These are phyloP conservation scores for Xylaria sp. DNA, from an alignment of 2,329 filamentous ascomycete species.

Conservation along the genomic window DNA sequence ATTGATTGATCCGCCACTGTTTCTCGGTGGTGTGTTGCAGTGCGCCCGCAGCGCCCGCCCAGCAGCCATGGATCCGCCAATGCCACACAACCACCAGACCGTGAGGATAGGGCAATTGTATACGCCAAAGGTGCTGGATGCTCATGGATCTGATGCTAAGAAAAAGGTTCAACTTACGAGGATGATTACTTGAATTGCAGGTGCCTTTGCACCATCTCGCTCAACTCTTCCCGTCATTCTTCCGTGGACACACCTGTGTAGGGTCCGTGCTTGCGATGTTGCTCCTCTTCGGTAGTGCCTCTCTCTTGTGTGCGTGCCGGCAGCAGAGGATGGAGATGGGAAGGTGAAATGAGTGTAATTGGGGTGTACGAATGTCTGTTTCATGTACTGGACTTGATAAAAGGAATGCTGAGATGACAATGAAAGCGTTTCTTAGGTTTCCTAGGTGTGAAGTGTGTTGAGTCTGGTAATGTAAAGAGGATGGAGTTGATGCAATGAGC, in stretches of 20 bases:
- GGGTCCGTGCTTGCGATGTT: neutral
- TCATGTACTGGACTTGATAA: neutral
- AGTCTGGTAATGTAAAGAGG: slow-evolving; percentile 24
- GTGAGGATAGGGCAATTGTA: slow-evolving; percentile 33
- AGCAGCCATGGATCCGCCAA: slow-evolving; percentile 16
- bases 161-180: slow-evolving; percentile 65
- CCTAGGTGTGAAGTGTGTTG: slow-evolving; percentile 17
- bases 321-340: neutral
- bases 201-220: slow-evolving; percentile 44
- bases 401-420: slow-evolving; percentile 5
- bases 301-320: slow-evolving; percentile 6
- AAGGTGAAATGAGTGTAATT: slow-evolving; percentile 2
- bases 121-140: neutral
- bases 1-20: slow-evolving; percentile 19
- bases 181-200: slow-evolving; percentile 78
- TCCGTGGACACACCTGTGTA: slow-evolving; percentile 5
- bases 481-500: slow-evolving; percentile 23
- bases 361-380: neutral
- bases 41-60: slow-evolving; percentile 24
- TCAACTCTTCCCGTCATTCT: slow-evolving; percentile 36
- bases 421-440: neutral
- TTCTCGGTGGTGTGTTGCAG: slow-evolving; percentile 35
- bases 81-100: slow-evolving; percentile 15
- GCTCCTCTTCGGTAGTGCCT: neutral
- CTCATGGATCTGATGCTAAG: neutral